Evolutionary conservation across 352 stramenopile species (phyloP).

Genomic region (Globisporangium ultimum): DNA sequence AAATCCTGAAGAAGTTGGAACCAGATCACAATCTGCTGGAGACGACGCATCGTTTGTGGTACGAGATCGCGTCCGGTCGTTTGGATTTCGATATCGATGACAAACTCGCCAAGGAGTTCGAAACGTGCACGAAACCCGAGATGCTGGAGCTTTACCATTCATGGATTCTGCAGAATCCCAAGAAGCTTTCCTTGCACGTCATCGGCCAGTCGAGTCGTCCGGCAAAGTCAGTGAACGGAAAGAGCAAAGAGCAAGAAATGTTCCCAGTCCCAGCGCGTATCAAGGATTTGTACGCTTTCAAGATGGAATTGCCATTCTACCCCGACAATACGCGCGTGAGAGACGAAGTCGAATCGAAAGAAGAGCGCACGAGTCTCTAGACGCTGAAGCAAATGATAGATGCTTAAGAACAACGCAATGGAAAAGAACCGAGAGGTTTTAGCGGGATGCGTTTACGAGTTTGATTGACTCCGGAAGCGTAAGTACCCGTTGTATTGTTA

Average conservation of each 20-base stretch:
- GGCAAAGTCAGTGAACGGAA: constrained; percentile 28
- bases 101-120: constrained; percentile 64
- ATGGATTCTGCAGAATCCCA: constrained; percentile 59
- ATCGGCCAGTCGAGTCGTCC: constrained; percentile 46
- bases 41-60: constrained; percentile 74
- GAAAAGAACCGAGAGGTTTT: not conserved
- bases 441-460: not conserved
- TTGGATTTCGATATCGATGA: constrained; percentile 72
- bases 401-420: not conserved
- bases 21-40: constrained; percentile 81
- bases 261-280: constrained; percentile 29
- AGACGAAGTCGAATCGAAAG: constrained; percentile 3
- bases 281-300: constrained; percentile 63
- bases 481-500: no score
- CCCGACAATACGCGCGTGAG: constrained; percentile 35
- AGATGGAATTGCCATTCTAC: constrained; percentile 52
- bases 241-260: constrained; percentile 20
- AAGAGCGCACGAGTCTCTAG: constrained; percentile 14
- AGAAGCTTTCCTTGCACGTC: constrained; percentile 69
- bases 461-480: no score
- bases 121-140: constrained; percentile 65
- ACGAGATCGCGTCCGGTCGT: constrained; percentile 73
- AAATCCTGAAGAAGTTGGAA: constrained; percentile 78
- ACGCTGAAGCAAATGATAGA: not conserved
- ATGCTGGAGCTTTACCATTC: constrained; percentile 55